Evolutionary conservation across 306 rosid genomes (phyloP).

Genomic region (Pyrus pyrifolia): DNA sequence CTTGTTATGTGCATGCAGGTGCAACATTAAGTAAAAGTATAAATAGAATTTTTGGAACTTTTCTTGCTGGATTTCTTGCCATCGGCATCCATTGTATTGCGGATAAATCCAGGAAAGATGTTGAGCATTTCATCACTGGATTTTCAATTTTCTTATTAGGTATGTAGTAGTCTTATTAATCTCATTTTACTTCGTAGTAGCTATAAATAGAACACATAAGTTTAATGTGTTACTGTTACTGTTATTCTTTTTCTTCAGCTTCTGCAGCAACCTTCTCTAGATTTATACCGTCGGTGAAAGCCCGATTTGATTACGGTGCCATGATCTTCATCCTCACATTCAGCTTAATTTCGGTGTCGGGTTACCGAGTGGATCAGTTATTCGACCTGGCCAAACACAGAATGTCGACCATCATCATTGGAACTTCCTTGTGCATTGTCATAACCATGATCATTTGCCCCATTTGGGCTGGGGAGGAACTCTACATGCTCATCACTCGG

Average conservation of each 20-base stretch:
- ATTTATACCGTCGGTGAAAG: slow-evolving; percentile 68
- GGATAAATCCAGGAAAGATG: slow-evolving; percentile 42
- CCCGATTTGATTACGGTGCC: slow-evolving; percentile 76
- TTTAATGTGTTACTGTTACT: no score
- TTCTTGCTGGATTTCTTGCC: slow-evolving; percentile 62
- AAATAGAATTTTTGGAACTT: slow-evolving; percentile 68
- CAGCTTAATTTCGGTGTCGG: slow-evolving; percentile 63
- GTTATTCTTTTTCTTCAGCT: slow-evolving; percentile 34
- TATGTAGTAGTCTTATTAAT: slow-evolving; percentile 9
- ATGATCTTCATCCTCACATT: slow-evolving; percentile 82
- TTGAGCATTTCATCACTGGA: slow-evolving; percentile 53
- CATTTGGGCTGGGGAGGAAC: slow-evolving; percentile 91
- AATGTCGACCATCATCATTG: slow-evolving; percentile 55
- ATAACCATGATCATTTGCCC: slow-evolving; percentile 54
- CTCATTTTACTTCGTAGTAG: not conserved
- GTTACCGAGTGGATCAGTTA: slow-evolving; percentile 51
- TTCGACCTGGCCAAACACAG: slow-evolving; percentile 46
- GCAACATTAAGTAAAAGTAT: slow-evolving; percentile 56
- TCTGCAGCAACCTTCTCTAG: slow-evolving; percentile 78
- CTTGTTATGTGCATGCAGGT: slow-evolving; percentile 37
- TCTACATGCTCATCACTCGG: slow-evolving; percentile 30
- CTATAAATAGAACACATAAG: not conserved
- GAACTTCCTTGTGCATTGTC: slow-evolving; percentile 50
- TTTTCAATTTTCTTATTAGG: slow-evolving; percentile 67
- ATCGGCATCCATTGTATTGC: slow-evolving; percentile 73